A percentile compares a stretch with the other conserved stretches of the same genome.
phyloP scores from a whole-genome alignment of 116 monocot genomes.

The Trichopus zeylanicus region DNA sequence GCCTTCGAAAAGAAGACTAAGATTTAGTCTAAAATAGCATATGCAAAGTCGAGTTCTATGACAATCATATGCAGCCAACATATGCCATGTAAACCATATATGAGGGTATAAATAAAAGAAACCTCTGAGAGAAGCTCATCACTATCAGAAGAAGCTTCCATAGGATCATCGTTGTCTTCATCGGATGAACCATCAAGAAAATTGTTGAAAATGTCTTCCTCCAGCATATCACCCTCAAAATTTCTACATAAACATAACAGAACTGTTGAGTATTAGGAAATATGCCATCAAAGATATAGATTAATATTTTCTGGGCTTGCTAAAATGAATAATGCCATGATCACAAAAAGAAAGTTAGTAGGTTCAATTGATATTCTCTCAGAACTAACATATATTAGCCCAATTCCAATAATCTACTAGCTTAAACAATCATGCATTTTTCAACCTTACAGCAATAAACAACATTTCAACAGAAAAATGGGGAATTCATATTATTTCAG shows the following conservation, averaged over 20 bases:
- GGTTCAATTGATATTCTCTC: no score
- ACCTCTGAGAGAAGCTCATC: conserved; percentile 83
- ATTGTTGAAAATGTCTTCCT: conserved; percentile 16
- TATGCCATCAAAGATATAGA: background rate
- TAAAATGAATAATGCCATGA: no score
- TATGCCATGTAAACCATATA: background rate
- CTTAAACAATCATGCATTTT: no score
- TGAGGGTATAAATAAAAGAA: background rate
- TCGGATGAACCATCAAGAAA: conserved; percentile 32
- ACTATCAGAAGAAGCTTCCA: conserved; percentile 56
- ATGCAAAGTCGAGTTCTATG: background rate
- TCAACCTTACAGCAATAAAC: no score
- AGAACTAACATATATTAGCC: no score
- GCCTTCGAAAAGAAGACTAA: background rate
- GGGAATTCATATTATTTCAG: no score
- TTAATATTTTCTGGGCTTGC: no score
- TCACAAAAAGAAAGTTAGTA: no score
- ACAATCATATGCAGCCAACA: background rate
- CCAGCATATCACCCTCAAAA: conserved; percentile 6
- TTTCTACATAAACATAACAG: conserved; percentile 19
- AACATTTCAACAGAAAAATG: no score
- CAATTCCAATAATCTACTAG: no score
- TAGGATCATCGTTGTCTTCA: conserved; percentile 35
- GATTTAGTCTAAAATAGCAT: background rate
- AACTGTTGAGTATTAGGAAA: background rate